Conservation (phyloP, 495 filamentous ascomycete genomes). For the Penicillium lagena region DNA sequence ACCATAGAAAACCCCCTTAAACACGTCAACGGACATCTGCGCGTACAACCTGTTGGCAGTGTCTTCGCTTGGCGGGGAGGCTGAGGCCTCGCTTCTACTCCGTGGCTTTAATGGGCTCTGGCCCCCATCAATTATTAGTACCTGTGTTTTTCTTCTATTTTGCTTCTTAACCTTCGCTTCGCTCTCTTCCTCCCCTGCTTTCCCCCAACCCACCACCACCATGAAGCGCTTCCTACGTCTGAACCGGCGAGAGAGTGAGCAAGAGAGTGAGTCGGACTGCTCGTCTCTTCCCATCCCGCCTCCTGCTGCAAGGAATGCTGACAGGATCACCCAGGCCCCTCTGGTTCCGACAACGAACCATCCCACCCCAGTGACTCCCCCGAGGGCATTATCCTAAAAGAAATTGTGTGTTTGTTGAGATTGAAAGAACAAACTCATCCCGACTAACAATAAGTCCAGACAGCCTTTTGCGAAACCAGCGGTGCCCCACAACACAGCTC, state of each 20-base stretch:
- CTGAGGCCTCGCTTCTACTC: too few species aligned
- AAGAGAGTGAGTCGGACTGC: too few species aligned
- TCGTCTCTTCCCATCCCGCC: too few species aligned
- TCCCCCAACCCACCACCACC: background rate
- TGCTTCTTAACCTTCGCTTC: background rate
- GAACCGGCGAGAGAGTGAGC: constrained; percentile 19
- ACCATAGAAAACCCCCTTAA: too few species aligned
- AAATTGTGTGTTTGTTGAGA: constrained; percentile 35
- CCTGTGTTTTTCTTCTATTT: background rate
- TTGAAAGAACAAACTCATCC: background rate
- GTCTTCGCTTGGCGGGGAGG: too few species aligned
- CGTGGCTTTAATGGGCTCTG: too few species aligned
- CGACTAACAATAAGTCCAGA: constrained; percentile 28
- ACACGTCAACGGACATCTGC: too few species aligned
- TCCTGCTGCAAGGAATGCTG: too few species aligned
- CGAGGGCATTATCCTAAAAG: constrained; percentile 39
- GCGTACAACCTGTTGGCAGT: too few species aligned
- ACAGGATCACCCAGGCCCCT: background rate
- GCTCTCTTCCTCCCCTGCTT: background rate
- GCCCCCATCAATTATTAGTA: background rate
- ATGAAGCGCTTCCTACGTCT: constrained; percentile 42
- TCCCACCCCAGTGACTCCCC: constrained; percentile 35
- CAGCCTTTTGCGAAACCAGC: constrained; percentile 74
- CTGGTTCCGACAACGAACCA: constrained; percentile 17
- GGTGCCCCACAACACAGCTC: constrained; percentile 34